Conservation (phyloP, 2,329 filamentous ascomycete species). For the Thelonectria blattea region DNA sequence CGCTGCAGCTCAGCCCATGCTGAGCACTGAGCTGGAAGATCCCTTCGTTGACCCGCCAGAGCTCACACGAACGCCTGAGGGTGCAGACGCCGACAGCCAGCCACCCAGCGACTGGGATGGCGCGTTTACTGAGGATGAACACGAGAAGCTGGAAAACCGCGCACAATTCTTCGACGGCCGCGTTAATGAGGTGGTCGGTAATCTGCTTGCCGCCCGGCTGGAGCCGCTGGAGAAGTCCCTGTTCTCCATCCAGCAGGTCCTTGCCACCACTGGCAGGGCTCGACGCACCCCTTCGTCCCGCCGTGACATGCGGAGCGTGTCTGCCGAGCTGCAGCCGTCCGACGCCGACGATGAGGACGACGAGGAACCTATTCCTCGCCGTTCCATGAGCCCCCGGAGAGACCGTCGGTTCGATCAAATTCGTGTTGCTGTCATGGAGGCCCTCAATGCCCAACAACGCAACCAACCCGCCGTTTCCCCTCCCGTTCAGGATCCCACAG, state of each 20-base stretch:
- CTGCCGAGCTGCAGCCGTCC: slow-evolving; percentile 75
- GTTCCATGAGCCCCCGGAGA: slow-evolving; percentile 77
- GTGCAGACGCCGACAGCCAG: slow-evolving; percentile 59
- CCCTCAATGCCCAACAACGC: slow-evolving; percentile 64
- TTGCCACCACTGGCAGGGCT: slow-evolving; percentile 59
- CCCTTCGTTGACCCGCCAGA: slow-evolving; percentile 62
- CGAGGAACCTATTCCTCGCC: slow-evolving; percentile 69
- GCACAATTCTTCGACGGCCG: slow-evolving; percentile 90
- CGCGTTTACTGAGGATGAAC: slow-evolving; percentile 80
- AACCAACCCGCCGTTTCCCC: slow-evolving; percentile 43
- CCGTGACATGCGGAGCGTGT: slow-evolving; percentile 68
- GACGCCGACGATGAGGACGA: slow-evolving; percentile 97
- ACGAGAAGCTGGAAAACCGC: slow-evolving; percentile 80
- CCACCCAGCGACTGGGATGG: slow-evolving; percentile 92
- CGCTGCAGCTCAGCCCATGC: slow-evolving; percentile 53
- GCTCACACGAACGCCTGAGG: slow-evolving; percentile 57
- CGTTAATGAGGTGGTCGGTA: slow-evolving; percentile 84
- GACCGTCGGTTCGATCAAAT: slow-evolving; percentile 87
- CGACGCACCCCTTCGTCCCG: slow-evolving; percentile 61
- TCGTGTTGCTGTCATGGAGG: slow-evolving; percentile 74
- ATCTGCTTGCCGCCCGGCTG: slow-evolving; percentile 76
- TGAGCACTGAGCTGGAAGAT: slow-evolving; percentile 65
- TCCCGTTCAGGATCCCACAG: slow-evolving; percentile 22
- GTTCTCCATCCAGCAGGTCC: slow-evolving; percentile 72
- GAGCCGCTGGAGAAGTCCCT: slow-evolving; percentile 83